Conservation (phyloP, 1,284 basidiomycete species). For the Lentinula novae-zelandiae region DNA sequence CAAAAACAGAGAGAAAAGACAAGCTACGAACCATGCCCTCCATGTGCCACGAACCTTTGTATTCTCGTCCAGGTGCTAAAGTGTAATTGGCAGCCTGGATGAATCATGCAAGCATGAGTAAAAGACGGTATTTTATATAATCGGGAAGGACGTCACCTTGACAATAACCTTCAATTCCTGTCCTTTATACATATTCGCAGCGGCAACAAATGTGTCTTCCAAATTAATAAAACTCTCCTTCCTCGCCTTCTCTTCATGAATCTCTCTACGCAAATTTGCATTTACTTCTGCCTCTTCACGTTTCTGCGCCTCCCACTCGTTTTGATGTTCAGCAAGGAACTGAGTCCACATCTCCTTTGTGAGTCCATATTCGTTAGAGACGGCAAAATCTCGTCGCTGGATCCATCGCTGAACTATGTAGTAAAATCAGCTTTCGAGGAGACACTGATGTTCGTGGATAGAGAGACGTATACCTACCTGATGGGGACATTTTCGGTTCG, state of each 20-base stretch:
- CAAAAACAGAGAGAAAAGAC: too few species aligned
- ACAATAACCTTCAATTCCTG: conserved; percentile 14
- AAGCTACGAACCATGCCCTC: conserved; percentile 15
- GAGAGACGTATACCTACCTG: not conserved
- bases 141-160: conserved; percentile 5
- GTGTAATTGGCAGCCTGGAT: conserved; percentile 18
- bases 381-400: not conserved
- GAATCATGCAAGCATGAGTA: not conserved
- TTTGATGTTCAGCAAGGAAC: not conserved
- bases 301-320: not conserved
- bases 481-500: not conserved
- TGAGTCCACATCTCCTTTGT: not conserved
- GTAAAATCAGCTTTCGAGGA: too few species aligned
- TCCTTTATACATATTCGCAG: conserved; percentile 1
- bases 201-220: not conserved
- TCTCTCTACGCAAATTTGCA: not conserved
- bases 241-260: not conserved
- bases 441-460: too few species aligned
- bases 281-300: not conserved
- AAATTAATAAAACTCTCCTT: not conserved
- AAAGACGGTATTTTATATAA: too few species aligned
- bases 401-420: not conserved
- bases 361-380: not conserved
- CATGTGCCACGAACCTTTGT: conserved; percentile 19
- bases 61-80: conserved; percentile 14